Evolutionary conservation across 352 stramenopile genomes (phyloP), one percentile per base, ranked within the genome.

Genomic region (Globisporangium paroecandrum): DNA sequence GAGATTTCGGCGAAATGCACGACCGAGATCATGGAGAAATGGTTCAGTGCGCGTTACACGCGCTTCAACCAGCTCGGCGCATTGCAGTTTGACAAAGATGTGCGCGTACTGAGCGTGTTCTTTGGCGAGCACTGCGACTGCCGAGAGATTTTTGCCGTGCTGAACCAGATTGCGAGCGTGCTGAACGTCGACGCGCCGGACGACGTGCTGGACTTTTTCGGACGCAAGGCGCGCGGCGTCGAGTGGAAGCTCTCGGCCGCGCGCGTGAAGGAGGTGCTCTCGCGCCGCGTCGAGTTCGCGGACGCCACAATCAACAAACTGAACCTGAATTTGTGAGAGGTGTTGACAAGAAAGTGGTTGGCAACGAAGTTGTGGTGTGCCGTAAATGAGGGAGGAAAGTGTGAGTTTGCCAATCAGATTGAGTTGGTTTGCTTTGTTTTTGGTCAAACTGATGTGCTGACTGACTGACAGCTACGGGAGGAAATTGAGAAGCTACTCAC

Each of bases 11-110:
- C 82, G 10, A 59, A 58, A 20, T 60, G 49, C 27, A 88, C 81
- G 10, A 74, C 75, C 4, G 76, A 79, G 54, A 69, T 89, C 43
- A 55, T 96, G 25, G 82, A 93, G 62, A 76, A 70, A 54, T 92
- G 88, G 83, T 87, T 95, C 53, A 58, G 82, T 20, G 72, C 75
- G 22, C 77, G 77, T n/a, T 68, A 69, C 36, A 69, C 77, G 60
- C 80, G 81, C 15, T 89, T 95, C 68, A 93, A 89, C 29, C 87
- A 93, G 67, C 83, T 96, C 27, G 89, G 89, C 20, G 87, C 89
- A 24, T 72, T 96, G 3, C 89, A 96, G 60, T 90, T 95, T 22
- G 89, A 96, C 70, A 96, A 96, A 67, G 89, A 96, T 65, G 36
- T 96, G 59, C 87, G 89, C 57, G 77, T 93, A 49, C 68, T 96